Evolutionary conservation across 2,329 filamentous ascomycete species (phyloP).

Genomic region (Furcasterigmium sp.): DNA sequence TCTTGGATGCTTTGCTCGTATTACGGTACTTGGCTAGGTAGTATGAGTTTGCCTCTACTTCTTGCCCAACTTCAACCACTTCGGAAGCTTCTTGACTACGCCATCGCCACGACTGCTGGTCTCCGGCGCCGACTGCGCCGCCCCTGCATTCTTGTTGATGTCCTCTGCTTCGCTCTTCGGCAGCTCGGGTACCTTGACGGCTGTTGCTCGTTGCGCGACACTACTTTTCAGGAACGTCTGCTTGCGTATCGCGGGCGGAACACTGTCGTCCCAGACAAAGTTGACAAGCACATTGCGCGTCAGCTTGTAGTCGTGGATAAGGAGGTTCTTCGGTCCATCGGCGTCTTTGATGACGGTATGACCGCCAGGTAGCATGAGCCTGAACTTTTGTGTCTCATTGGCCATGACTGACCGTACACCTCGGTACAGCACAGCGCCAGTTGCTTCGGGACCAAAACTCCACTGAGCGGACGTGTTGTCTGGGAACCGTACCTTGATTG

Average conservation of each 20-base stretch:
- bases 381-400: conserved; percentile 60
- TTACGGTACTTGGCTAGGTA: background rate
- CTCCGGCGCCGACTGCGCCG: conserved; percentile 24
- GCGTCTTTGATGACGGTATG: conserved; percentile 44
- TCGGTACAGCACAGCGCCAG: conserved; percentile 65
- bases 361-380: conserved; percentile 58
- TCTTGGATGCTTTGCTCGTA: too few species aligned
- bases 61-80: conserved; percentile 71
- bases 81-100: conserved; percentile 48
- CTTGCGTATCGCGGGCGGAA: conserved; percentile 49
- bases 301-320: conserved; percentile 73
- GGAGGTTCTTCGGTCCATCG: conserved; percentile 38
- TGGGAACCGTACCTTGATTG: conserved; percentile 79
- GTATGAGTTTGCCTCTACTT: conserved; percentile 40
- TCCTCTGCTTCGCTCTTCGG: conserved; percentile 34
- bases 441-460: conserved; percentile 63
- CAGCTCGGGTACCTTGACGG: conserved; percentile 60
- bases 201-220: conserved; percentile 57
- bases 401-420: conserved; percentile 71
- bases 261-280: conserved; percentile 66
- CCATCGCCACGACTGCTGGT: conserved; percentile 30
- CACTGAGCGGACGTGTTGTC: conserved; percentile 76
- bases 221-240: conserved; percentile 53
- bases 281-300: conserved; percentile 68
- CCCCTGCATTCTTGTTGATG: conserved; percentile 28